Conservation (phyloP, 345 rosid species). For the Nephelium lappaceum region DNA sequence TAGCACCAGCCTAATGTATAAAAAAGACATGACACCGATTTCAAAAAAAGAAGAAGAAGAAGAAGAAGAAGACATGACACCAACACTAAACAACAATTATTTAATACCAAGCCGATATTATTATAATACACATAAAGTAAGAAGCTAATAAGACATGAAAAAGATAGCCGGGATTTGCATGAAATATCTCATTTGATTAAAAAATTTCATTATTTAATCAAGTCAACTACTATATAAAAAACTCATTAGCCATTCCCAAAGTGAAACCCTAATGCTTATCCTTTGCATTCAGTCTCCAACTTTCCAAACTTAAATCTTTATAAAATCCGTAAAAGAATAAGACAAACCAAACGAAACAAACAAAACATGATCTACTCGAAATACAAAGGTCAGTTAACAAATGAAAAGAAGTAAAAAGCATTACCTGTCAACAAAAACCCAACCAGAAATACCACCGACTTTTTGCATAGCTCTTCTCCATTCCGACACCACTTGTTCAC, state of each 20-base stretch:
- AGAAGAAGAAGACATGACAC: no score
- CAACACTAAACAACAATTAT: background rate
- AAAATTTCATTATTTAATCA: background rate
- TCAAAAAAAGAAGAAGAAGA: no score
- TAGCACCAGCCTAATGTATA: background rate
- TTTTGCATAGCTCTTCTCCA: slow-evolving; percentile 51
- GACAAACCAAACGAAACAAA: background rate
- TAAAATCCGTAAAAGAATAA: background rate
- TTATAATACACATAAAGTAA: background rate
- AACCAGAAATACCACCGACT: slow-evolving; percentile 47
- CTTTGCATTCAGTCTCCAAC: background rate
- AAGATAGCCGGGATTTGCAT: background rate
- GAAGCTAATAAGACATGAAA: background rate
- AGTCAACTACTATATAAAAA: background rate
- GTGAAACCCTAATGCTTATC: background rate
- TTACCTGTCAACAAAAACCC: slow-evolving; percentile 13
- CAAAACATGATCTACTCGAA: background rate
- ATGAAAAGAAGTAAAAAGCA: background rate
- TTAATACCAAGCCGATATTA: background rate
- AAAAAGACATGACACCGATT: no score
- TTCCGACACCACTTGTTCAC: slow-evolving; percentile 14
- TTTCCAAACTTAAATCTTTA: no score
- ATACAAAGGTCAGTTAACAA: background rate
- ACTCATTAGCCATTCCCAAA: background rate
- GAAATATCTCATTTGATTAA: background rate